Evolutionary conservation across 164 flowering plant genomes (phyloP), one percentile per base, ranked within the genome.

Genomic region (Kingdonia uniflora): DNA sequence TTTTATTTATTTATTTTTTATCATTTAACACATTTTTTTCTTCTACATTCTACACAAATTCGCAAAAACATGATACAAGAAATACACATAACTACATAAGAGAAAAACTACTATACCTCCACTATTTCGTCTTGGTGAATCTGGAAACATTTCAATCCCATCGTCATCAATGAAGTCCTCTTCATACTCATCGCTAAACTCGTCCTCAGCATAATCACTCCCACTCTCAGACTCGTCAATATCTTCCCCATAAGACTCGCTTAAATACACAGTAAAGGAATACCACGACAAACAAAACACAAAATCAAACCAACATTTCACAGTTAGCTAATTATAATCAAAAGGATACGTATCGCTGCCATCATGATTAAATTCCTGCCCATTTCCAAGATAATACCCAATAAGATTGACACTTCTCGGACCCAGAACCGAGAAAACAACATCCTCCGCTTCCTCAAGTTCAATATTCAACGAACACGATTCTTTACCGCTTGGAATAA

Each of bases 391-490:
- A 62, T 77, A 71, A 62, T 70, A 85, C 16, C 99, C 97, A 60
- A 87, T 70, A 22, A 94, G 88, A 63, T 89, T 90, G 50, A 89
- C 73, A 58, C 91, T 89, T 42, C 71, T 67, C 2, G 80, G 65
- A 13, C 99, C 99, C 55, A 69, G 38, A 41, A 90, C 84, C 2
- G 99, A 81, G 72, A 94, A 94, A 5, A 67, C 55, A 4, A 87
- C 87, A 13, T 60, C 66, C 19, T 76, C 89, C 10, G 71, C 76
- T 52, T 77, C 85, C 61, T 82, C 89, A 52, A 87, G 83, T 58
- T 86, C 92, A 52, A 84, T 82, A 72, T 81, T 67, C 73, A 94
- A 61, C 0, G 82, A 41, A 53, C 86, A 86, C 0, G 71, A 71
- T 50, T 94, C 99, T 14, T 37, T 56, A 60, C 72, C 78, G 8